Evolutionary conservation across 441 rosid species (phyloP).

Genomic region (Populus hybrid): DNA sequence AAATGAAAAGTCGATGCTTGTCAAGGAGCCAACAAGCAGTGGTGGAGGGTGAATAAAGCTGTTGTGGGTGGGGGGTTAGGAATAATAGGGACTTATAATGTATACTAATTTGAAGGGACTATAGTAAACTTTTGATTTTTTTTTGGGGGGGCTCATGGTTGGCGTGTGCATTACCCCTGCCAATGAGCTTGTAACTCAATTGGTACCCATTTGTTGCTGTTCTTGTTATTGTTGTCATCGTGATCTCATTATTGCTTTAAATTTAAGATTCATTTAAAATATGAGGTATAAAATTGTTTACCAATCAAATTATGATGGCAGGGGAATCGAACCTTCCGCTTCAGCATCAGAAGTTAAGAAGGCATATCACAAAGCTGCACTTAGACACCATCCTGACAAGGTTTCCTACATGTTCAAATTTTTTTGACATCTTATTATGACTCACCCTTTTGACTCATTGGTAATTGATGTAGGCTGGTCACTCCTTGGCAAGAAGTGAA

Average conservation of each 20-base stretch:
- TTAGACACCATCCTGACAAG: conserved; percentile 98
- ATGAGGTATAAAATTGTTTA: background rate
- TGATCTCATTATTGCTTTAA: background rate
- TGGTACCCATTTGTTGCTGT: background rate
- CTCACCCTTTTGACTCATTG: conserved; percentile 14
- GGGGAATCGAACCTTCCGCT: conserved; percentile 78
- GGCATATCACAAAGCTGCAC: conserved; percentile 94
- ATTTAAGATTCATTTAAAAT: background rate
- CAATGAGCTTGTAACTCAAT: background rate
- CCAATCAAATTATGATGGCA: conserved; percentile 31
- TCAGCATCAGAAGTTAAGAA: conserved; percentile 78
- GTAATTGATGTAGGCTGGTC: conserved; percentile 61
- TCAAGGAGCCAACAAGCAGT: too few relatives aligned
- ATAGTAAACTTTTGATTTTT: too few relatives aligned
- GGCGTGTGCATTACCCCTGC: background rate
- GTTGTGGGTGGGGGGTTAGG: too few relatives aligned
- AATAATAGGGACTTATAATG: too few relatives aligned
- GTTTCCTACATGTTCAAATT: conserved; percentile 33
- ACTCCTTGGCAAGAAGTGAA: conserved; percentile 70
- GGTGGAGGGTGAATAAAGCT: too few relatives aligned
- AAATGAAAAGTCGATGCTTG: too few relatives aligned
- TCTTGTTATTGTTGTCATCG: background rate
- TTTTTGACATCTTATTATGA: background rate
- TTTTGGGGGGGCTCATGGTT: background rate
- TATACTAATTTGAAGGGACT: too few relatives aligned